These are phyloP conservation scores for Picea sitchensis DNA, from an alignment of 75 land plant species.

Conservation along the genomic window DNA sequence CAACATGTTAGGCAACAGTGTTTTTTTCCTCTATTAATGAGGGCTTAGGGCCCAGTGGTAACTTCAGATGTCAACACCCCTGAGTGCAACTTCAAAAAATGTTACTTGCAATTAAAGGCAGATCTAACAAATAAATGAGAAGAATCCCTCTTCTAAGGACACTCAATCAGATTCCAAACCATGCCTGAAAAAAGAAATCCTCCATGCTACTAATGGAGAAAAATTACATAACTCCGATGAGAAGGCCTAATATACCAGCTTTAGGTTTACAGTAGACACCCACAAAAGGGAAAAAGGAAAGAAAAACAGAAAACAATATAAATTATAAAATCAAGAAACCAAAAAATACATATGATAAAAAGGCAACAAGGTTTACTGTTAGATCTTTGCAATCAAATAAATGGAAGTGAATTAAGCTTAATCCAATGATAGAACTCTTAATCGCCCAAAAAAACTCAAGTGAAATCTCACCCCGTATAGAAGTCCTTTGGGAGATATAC, in stretches of 20 bases:
- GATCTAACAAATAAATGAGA: neutral
- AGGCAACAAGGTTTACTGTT: neutral
- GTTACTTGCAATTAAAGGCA: constrained; percentile 10
- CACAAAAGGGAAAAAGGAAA: too few relatives aligned
- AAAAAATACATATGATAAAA: too few relatives aligned
- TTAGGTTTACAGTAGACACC: neutral
- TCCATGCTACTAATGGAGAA: neutral
- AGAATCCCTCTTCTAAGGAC: constrained; percentile 3
- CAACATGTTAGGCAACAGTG: constrained; percentile 12
- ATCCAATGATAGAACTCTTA: neutral
- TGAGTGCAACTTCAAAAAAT: constrained; percentile 11
- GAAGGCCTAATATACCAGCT: neutral
- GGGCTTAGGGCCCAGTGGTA: neutral
- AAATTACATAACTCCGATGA: neutral
- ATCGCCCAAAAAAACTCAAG: neutral
- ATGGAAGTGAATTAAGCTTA: neutral
- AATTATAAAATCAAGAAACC: too few relatives aligned
- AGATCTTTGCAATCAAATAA: neutral
- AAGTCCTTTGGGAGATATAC: constrained; percentile 87
- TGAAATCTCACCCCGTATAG: constrained; percentile 72
- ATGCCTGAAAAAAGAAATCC: neutral
- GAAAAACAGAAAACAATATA: too few relatives aligned
- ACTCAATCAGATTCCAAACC: neutral
- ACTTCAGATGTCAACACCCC: constrained; percentile 5
- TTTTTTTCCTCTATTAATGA: neutral